Evolutionary conservation across 2,329 filamentous ascomycete species (phyloP), one percentile per base, ranked within the genome.

Genomic region (Colletotrichum sp.): DNA sequence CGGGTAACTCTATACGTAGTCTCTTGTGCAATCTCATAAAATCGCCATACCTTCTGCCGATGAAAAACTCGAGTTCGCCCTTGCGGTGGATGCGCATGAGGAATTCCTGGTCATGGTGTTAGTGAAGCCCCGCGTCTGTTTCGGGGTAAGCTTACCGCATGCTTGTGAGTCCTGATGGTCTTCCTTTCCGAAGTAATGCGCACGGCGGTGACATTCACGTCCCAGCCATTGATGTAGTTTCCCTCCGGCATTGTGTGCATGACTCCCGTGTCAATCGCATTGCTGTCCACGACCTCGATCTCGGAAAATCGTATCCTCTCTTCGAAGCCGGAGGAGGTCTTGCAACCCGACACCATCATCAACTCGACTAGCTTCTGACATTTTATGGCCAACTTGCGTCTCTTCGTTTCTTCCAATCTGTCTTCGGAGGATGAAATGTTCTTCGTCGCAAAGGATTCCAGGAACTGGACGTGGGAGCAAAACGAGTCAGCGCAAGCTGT

Each of bases 261-360:
- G 68, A 99, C 89, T 0, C 97, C 96, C 26, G 95, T 94, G 76
- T 98, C 96, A 81, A 98, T 98, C 59, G 97, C 96, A 71, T 95
- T 95, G 78, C 95, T 92, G 82, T 99, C 97, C 32, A 99, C 95
- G 28, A 99, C 96, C 82, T 99, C 97, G 86, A 99, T 94, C 86
- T 99, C 97, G 2, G 96, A 95, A 83, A 99, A 99, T 67, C 96
- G 92, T 82, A 99, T 98, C 74, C 97, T 92, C 88, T 99, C 97
- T 85, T 99, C 97, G 83, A 99, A 99, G 3, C 97, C 97, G 6
- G 96, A 98, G 6, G 97, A 96, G 1, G 97, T 99, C 39, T 95
- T 95, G 74, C 99, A 94, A 49, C 97, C 97, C 9, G 96, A 99
- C 10, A 99, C 97, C 96, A 99, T 98, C 97, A 99, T 99, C 77